Evolutionary conservation across 202 grass and related monocot genomes (phyloP), one percentile per base, ranked within the genome.

Genomic region (Panicum virgatum): DNA sequence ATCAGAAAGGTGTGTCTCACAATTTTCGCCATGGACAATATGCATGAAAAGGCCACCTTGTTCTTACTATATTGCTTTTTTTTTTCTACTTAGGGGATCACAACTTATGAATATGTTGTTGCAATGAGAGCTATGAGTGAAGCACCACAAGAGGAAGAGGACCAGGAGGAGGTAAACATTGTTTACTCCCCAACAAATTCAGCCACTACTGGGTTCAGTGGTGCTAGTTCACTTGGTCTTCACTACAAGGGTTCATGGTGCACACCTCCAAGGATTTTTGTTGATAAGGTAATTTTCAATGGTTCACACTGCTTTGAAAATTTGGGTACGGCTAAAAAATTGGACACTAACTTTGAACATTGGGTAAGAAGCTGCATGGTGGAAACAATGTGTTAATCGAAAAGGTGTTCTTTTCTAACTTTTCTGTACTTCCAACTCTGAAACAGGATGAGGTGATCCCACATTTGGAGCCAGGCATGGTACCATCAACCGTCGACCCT

Each of bases 111-210:
- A 80, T 97, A 90, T 83, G 91, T 97, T 19, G 83, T 97, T 12
- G 94, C 94, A 32, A 97, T 97, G 91, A 92, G 94, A 86, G 83
- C 91, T 79, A 90, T 94, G 85, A 97, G 91, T 56, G 94, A 97
- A 82, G 83, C 80, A 52, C 89, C 91, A 57, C 85, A 82, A 42
- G 85, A 87, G 62, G 86, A 78, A 5, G 94, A 78, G 1, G 91
- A 94, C 14, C 89, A 94, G 11, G 91, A 97, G 61, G 88, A 75
- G 11, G 50, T 82, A 56, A 90, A 90, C 73, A 86, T 88, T 84
- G 72, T 94, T 68, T 91, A 94, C 81, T 97, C 94, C 20, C 94
- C 94, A 6, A 88, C 89, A 60, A 94, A 97, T 92, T 94, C 94
- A 77, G 89, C 89, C 38, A 89, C 94, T 46, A 97, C 94, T 50